Evolutionary conservation across 164 flowering plant species (phyloP).

Genomic region (Kingdonia uniflora): DNA sequence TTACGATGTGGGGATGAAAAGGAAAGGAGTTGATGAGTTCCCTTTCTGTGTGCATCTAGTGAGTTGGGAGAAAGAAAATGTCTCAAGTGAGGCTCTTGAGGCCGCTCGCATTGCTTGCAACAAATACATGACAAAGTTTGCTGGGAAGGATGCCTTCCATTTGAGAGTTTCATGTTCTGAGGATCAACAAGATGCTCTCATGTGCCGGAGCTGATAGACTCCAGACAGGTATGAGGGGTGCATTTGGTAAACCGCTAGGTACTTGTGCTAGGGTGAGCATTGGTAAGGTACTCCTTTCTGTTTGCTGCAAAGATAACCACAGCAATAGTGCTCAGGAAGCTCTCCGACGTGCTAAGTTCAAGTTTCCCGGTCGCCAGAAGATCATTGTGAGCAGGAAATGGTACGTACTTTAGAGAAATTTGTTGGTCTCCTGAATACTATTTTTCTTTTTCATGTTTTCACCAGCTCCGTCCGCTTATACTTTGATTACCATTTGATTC

Average conservation of each 20-base stretch:
- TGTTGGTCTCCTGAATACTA: neutral
- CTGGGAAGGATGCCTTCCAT: constrained; percentile 64
- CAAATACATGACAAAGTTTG: constrained; percentile 57
- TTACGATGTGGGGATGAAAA: constrained; percentile 33
- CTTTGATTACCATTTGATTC: neutral
- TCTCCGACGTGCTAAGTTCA: constrained; percentile 56
- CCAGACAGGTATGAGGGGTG: constrained; percentile 68
- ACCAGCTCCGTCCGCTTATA: neutral
- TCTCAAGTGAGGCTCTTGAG: constrained; percentile 55
- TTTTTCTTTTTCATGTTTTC: neutral
- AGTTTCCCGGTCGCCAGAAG: constrained; percentile 63
- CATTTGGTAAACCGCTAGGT: constrained; percentile 57
- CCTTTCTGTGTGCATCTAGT: constrained; percentile 59
- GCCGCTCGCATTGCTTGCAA: constrained; percentile 66
- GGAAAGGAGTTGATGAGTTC: constrained; percentile 52
- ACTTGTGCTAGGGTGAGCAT: constrained; percentile 50
- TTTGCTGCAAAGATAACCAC: constrained; percentile 51
- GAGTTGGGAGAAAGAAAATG: constrained; percentile 65
- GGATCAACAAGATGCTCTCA: constrained; percentile 66
- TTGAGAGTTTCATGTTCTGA: constrained; percentile 57
- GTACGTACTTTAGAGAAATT: constrained; percentile 16
- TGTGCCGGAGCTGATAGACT: constrained; percentile 75
- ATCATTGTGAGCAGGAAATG: constrained; percentile 58
- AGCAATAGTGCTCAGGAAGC: constrained; percentile 51
- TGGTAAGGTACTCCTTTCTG: constrained; percentile 59